Base-by-base conservation (phyloP, 1,284 basidiomycete genomes). In the Sparassis latifolia region DNA sequence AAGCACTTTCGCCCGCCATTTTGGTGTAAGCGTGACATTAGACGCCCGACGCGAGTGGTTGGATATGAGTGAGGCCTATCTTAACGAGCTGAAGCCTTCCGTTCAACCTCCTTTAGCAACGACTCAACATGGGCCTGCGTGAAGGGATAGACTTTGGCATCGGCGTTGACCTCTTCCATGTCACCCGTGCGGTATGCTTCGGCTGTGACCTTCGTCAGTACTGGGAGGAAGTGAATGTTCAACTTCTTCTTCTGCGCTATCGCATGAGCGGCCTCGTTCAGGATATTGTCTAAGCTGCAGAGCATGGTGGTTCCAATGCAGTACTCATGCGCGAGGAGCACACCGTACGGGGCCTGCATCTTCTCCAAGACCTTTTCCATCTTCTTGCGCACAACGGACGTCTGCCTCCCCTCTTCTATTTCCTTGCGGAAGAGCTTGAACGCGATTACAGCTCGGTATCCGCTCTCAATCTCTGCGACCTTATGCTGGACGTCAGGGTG, bases 281-380 rank as follows among this genome's bases (percentile, higher is more conserved):
- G 47, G 29, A 58, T 51, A 9, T 56, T 50, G 41, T 66, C 64
- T 33, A 59, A 49, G 0, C 62, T 59, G 51, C 48, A 58, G 40
- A 62, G 50, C 38, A 56, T 46, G 10, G 40, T 44, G 10, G 59
- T 55, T 6, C 59, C 62, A 45, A 60, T 50, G 32, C 48, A 55
- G 49, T 66, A 64, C 28, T 55, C 42, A 42, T 58, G 62, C 32
- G 55, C 53, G 12, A 64, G 52, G 7, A 62, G 43, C 27, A 65
- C 50, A 28, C 62, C 64, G 39, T 55, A 64, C 3, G 61, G 63
- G 6, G 42, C 40, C 2, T 7, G 4, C 31, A 56, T 41, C 40
- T 43, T 46, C 29, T 20, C 44, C 32, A 31, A 10, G 6, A 45
- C 32, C 5, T 31, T 27, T 30, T 45, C 44, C 5, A 33, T 7